These are phyloP conservation scores for Colletotrichum coccodes DNA, from an alignment of 2,329 filamentous ascomycete species.

Conservation along the genomic window DNA sequence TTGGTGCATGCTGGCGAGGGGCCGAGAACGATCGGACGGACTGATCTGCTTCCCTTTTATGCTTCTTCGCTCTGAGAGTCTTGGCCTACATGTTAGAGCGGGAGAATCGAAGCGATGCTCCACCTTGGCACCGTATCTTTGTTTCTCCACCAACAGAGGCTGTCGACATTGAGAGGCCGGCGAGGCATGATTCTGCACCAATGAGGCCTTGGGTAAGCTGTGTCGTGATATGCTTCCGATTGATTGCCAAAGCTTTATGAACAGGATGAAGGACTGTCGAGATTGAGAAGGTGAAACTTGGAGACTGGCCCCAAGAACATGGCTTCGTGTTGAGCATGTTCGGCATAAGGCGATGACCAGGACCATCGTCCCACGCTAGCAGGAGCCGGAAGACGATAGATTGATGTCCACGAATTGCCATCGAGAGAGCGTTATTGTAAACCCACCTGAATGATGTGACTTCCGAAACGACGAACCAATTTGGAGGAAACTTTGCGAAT, in stretches of 20 bases:
- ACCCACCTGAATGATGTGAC: not conserved
- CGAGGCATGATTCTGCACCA: constrained; percentile 13
- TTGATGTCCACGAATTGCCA: constrained; percentile 26
- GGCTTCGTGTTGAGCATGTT: not conserved
- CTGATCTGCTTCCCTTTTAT: constrained; percentile 30
- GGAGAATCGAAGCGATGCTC: constrained; percentile 14
- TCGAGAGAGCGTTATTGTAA: not conserved
- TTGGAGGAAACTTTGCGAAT: constrained; percentile 7
- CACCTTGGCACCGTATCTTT: constrained; percentile 13
- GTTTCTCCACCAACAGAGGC: constrained; percentile 31
- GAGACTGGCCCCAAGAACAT: not conserved
- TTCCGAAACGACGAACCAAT: constrained; percentile 2
- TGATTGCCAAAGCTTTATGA: constrained; percentile 12
- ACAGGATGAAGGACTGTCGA: not conserved
- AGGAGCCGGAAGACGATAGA: not conserved
- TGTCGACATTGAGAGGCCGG: not conserved
- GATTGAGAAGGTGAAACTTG: constrained; percentile 1
- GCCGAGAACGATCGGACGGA: constrained; percentile 10
- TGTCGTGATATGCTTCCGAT: constrained; percentile 2
- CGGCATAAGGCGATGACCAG: constrained; percentile 4
- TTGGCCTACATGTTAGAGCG: constrained; percentile 24
- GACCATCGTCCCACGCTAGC: constrained; percentile 2
- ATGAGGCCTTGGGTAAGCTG: not conserved
- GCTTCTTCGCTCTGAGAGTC: constrained; percentile 2
- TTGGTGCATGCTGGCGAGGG: constrained; percentile 7